Base-by-base conservation (phyloP, 768 basidiomycete species). In the Russula sp. region DNA sequence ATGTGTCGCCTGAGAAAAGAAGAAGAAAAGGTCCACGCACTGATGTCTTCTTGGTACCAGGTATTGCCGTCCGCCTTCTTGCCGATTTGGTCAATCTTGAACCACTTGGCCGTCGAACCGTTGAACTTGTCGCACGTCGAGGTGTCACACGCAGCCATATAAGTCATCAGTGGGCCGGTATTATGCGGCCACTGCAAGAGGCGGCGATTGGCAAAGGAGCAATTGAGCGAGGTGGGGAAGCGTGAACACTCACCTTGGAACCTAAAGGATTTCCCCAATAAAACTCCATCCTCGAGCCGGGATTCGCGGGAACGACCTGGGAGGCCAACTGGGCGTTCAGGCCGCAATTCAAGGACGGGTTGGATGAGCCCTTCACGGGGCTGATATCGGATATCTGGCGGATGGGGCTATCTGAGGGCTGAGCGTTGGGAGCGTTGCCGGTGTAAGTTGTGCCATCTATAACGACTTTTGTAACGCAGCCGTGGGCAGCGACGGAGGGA, bases 151-250 rank as follows among this genome's bases (percentile, higher is more conserved):
- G 75, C 73, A 2, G 87, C 79, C 80, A 91, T 79, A 69, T 91
- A 91, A 39, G 86, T 88, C 73, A 90, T 73, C 72, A 89, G 74
- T 5, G 89, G 88, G 5, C 89, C 88, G 29, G 75, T 83, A 60
- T 86, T 74, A 66, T 88, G 81, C 1, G 76, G 76, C 82, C 79
- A 81, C 74, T 78, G 56, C n/a, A 41, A 11, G 39, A 41, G 14
- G 1, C 25, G 25, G 25, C 25, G 25, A 29, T 29, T 29, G 3
- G 2, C 16, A 4, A 47, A 25, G 13, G 22, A 25, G 43, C 8
- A 42, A 16, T 10, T 32, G 16, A 5, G 6, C 25, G 0, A 48
- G 41, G 22, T 42, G 41, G 35, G 18, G 29, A 20, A 0, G 43
- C 22, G 9, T n/a, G 25, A 47, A 29, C 25, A 67, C 71, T 63